phyloP scores from a whole-genome alignment of 345 rosid genomes.

The Syzygium aromaticum region DNA sequence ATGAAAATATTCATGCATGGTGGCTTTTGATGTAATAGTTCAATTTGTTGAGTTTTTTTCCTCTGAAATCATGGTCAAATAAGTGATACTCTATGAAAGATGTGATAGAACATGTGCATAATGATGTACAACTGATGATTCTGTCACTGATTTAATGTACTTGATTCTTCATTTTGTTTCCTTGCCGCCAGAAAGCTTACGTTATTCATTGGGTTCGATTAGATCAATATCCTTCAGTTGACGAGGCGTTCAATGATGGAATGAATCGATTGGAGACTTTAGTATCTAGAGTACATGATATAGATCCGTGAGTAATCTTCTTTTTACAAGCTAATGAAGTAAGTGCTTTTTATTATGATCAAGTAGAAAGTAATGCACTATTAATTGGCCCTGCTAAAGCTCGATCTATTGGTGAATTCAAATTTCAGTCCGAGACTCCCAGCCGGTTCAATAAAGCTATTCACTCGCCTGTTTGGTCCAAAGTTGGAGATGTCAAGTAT shows the following conservation, averaged over 20 bases:
- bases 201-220: constrained; percentile 90
- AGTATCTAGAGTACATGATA: constrained; percentile 67
- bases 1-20: neutral
- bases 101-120: neutral
- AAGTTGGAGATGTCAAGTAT: constrained; percentile 68
- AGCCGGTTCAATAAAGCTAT: constrained; percentile 56
- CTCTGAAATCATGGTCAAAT: neutral
- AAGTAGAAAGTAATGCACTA: neutral
- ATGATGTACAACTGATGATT: neutral
- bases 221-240: constrained; percentile 60
- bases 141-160: neutral
- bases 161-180: constrained; percentile 6
- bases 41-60: neutral
- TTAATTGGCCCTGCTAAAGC: neutral
- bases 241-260: constrained; percentile 75
- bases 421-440: constrained; percentile 70
- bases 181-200: constrained; percentile 61
- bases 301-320: constrained; percentile 48
- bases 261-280: constrained; percentile 60
- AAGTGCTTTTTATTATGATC: neutral
- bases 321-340: neutral
- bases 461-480: constrained; percentile 63
- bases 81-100: neutral
- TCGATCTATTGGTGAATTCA: neutral
- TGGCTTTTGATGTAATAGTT: neutral